These are phyloP conservation scores for Caulochytrium protostelioides DNA, from an alignment of 371 early-diverging fungal species.

Conservation along the genomic window DNA sequence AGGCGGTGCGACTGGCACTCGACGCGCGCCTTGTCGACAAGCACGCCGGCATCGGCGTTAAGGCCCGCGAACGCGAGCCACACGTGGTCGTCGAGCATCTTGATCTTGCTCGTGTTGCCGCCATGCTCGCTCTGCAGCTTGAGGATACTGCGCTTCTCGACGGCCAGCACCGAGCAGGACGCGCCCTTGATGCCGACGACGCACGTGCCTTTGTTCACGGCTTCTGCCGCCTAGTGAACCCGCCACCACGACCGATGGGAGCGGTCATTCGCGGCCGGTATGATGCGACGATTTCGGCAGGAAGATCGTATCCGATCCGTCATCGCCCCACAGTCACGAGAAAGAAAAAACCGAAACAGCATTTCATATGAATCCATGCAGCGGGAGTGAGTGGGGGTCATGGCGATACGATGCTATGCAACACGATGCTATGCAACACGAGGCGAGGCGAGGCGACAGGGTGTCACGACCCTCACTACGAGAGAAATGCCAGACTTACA, in stretches of 20 bases:
- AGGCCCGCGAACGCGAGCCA: conserved; percentile 91
- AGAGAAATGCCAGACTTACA: conserved; percentile 8
- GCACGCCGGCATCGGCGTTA: conserved; percentile 87
- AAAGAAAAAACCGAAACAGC: not conserved
- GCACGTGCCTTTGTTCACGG: conserved; percentile 93
- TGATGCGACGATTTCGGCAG: no score
- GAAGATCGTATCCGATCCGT: no score
- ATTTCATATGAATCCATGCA: not conserved
- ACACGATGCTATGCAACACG: no score
- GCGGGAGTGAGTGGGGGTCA: no score
- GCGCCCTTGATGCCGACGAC: conserved; percentile 90
- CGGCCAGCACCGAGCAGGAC: conserved; percentile 78
- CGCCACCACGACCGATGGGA: not conserved
- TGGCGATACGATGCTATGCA: no score
- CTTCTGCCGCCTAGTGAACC: conserved; percentile 69
- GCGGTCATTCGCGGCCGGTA: conserved; percentile 1
- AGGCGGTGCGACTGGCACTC: conserved; percentile 94
- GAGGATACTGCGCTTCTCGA: conserved; percentile 89
- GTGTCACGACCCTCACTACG: not conserved
- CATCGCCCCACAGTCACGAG: no score
- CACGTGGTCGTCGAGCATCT: conserved; percentile 87
- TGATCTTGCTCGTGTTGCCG: conserved; percentile 90
- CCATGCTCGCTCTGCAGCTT: conserved; percentile 93
- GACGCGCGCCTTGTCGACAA: conserved; percentile 88
- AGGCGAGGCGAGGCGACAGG: no score